Base-by-base conservation (phyloP, 352 stramenopile species). In the Phytopythium boreale region DNA sequence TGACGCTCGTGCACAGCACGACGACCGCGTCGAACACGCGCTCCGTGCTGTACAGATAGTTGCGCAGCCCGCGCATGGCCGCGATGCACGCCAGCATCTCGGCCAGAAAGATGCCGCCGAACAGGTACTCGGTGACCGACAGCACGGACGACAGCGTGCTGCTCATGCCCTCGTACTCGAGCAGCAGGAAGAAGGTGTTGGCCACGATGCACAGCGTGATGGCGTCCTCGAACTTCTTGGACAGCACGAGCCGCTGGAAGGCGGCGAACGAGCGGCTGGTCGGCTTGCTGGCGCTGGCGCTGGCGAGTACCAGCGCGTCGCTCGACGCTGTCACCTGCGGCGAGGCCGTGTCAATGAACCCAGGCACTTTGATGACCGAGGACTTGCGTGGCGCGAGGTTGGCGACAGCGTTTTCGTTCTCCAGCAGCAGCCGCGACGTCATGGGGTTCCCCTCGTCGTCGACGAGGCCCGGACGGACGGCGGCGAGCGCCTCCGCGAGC, bases 21-120 rank as follows among this genome's bases (percentile, higher is more conserved):
- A 93, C 84, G 11, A 90, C 56, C 63, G 87, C 68, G 61, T 93
- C 84, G 34, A 93, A 93, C n/a, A 74, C 69, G 2, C 79, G 78
- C 63, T 92, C 84, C 5, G 80, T 90, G 41, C 71, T 84, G 44
- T 60, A 66, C 8, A 90, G 34, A 53, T 90, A 92, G 43, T 71
- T 50, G 1, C 69, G 62, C 11, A 88, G 20, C 0, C 82, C 80
- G 47, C 74, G 68, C 75, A 92, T 75, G 0, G 82, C 82, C 17
- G 88, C 55, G 39, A 92, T 80, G 1, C 84, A 76, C 56, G 69
- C 69, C 26, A 87, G 46, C 84, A 90, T 90, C 41, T 92, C 82
- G n/a, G 62, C 5, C 1, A 80, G 56, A 37, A 92, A 92, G 29
- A 90, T 67, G 1, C 76, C 67, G 14, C 79, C 84, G 44, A 92